Evolutionary conservation across 2,329 filamentous ascomycete species (phyloP).

Genomic region (Scedosporium aurantiacum): DNA sequence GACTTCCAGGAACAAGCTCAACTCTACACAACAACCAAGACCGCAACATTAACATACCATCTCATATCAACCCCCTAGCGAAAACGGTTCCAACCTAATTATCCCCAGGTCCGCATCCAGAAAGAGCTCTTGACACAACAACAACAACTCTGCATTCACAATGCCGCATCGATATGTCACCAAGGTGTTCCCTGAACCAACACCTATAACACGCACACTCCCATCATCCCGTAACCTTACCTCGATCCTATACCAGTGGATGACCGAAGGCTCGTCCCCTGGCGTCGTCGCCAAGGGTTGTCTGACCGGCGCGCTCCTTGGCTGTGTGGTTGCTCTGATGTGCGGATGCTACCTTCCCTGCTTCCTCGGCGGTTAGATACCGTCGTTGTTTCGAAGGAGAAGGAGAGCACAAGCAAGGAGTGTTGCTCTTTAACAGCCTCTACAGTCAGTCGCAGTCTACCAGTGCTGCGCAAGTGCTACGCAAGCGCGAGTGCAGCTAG

Average conservation of each 20-base stretch:
- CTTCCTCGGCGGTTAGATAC: neutral
- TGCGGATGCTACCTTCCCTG: slow-evolving; percentile 1
- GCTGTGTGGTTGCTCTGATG: neutral
- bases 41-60: neutral
- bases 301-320: neutral
- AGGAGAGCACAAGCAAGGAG: neutral
- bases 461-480: no score
- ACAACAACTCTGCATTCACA: no score
- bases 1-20: neutral
- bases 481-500: no score
- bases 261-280: neutral
- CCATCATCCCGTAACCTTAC: neutral
- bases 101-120: neutral
- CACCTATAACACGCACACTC: neutral
- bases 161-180: no score
- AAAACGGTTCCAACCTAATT: neutral
- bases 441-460: no score
- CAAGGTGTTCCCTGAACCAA: neutral
- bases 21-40: neutral
- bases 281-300: neutral
- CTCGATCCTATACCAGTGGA: neutral
- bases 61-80: neutral
- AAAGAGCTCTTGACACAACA: no score
- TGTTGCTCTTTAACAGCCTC: no score
- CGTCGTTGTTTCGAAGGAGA: neutral